Base-by-base conservation (phyloP, 2,329 filamentous ascomycete genomes). In the Chaetomium globosum region DNA sequence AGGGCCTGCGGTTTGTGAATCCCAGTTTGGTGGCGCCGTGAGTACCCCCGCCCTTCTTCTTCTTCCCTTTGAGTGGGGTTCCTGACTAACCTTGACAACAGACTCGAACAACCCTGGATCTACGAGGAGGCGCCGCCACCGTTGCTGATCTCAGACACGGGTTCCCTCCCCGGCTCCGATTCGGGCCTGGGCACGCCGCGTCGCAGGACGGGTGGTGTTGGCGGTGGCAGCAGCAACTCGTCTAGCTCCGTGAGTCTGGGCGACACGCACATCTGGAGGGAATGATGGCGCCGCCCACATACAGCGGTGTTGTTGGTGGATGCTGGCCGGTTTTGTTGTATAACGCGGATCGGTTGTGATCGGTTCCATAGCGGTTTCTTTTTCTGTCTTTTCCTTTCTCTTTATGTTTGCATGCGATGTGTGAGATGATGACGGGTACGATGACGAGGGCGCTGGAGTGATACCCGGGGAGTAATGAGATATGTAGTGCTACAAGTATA, bases 91-190 rank as follows among this genome's bases (percentile, higher is more conserved):
- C 9, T 66, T 46, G 7, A 21, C 30, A 0, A 8, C 64, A 89
- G 87, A 26, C 80, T 93, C n/a, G 82, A 87, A 71, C 85, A 87
- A 70, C 83, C 89, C 0, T 92, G 90, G 90, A 86, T 92, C 60
- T 85, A 86, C 70, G 74, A 80, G 58, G 84, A 87, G 36, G 82
- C 83, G 1, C 84, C 83, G 3, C 83, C 84, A 4, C 80, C 82
- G 0, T 68, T 70, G 39, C 62, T 66, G 23, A 67, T 69, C 9
- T 61, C 64, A 4, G 68, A 69, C 19, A 48, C 31, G 1, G 66
- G 63, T 8, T 52, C 66, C 10, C 12, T 19, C n/a, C 26, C 28
- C 4, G 48, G 2, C 5, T 9, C 26, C 12, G n/a, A 7, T 21
- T 39, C 55, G 12, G 65, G 67, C n/a, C 53, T 30, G 30, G 36